These are phyloP conservation scores for Fragaria vesca DNA, from an alignment of 306 rosid species.

Conservation along the genomic window DNA sequence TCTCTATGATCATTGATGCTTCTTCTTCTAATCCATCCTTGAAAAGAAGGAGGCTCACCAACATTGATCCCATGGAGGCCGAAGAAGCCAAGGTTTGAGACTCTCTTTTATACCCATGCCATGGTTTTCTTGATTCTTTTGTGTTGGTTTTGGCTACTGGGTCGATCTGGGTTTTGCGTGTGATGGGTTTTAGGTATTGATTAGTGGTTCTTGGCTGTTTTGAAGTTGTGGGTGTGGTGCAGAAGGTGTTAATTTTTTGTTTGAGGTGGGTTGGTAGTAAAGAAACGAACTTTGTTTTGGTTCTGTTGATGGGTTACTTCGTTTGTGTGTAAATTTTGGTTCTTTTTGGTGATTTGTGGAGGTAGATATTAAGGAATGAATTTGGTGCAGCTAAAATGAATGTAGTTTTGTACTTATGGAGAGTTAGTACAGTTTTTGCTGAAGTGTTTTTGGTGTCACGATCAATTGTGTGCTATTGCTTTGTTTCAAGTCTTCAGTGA, in stretches of 20 bases:
- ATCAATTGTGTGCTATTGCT: neutral
- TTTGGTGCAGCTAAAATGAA: neutral
- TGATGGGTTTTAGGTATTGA: constrained; percentile 5
- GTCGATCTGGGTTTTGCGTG: constrained; percentile 40
- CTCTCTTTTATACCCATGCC: neutral
- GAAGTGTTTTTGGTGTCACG: neutral
- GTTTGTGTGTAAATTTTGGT: neutral
- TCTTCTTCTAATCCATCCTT: constrained; percentile 27
- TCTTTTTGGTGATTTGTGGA: neutral
- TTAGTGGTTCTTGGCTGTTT: constrained; percentile 7
- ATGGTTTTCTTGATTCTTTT: constrained; percentile 4
- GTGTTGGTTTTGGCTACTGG: constrained; percentile 15
- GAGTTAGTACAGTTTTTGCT: neutral
- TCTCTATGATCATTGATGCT: constrained; percentile 56
- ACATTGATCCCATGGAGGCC: constrained; percentile 52
- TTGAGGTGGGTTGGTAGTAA: neutral
- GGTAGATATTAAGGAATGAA: neutral
- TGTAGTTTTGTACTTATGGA: too few species aligned
- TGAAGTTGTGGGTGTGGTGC: constrained; percentile 18
- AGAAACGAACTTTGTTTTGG: neutral
- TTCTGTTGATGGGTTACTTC: neutral
- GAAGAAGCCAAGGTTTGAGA: constrained; percentile 47
- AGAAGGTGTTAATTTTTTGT: neutral
- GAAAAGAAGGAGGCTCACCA: constrained; percentile 57
- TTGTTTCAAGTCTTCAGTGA: neutral